Evolutionary conservation across 768 basidiomycete genomes (phyloP), one percentile per base, ranked within the genome.

Genomic region (Tylopilus sp.): DNA sequence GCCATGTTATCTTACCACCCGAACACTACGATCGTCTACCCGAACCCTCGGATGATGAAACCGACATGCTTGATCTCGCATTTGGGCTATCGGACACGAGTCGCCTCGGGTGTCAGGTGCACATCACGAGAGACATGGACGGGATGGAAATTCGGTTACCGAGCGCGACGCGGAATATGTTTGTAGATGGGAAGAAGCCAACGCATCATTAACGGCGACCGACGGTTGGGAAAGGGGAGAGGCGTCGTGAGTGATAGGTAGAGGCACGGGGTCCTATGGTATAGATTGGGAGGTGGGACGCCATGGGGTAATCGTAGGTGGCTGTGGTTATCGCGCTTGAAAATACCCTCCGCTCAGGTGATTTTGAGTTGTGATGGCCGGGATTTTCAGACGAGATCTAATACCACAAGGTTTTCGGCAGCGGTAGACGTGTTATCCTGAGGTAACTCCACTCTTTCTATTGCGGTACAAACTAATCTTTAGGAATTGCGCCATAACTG

Each of bases 51-150:
- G 95, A 98, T 58, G 95, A 99, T 65, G 95, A 99, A 72, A 99
- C 98, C 62, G 95, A 93, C 61, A 94, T 95, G 92, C 80, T 99
- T 35, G 95, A 98, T 69, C 91, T 98, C 79, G 95, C 95, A 4
- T 98, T 98, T 61, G 97, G 92, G 0, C 76, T 98, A 47, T 95
- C 93, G 1, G 95, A 98, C 62, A 98, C 95, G 59, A 95, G 88
- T 55, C 75, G 84, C 10, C 71, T 91, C 18, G 88, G 88, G 0
- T 89, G 88, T 62, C 88, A 89, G 65, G 85, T 89, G 66, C 69
- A 84, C 47, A 69, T 99, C 25, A 91, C 86, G 10, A 82, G 75
- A 50, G 89, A 89, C 44, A 68, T 98, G 59, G 88, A 97, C 62
- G 94, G 91, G 21, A 84, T 95, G 66, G 81, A 79, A 0, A 88